Percentiles rank a stretch among this genome's conserved stretches.
These are phyloP conservation scores for Phytopythium ostracodes DNA, from an alignment of 352 stramenopile species.

Conservation along the genomic window DNA sequence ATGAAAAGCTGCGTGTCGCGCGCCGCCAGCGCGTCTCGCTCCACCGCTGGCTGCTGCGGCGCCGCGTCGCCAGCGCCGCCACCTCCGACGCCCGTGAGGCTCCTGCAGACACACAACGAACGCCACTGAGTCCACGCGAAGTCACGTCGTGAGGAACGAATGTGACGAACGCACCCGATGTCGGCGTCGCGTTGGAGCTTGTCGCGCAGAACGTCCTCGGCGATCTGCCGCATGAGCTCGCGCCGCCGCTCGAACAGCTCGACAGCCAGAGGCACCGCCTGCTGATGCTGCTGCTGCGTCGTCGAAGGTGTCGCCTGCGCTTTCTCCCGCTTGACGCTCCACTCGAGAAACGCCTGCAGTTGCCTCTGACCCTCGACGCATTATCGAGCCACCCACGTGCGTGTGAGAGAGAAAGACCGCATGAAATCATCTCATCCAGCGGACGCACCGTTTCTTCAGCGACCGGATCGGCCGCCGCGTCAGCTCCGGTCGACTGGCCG, in stretches of 20 bases:
- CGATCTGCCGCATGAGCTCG: conserved; percentile 68
- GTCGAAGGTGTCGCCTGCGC: conserved; percentile 13
- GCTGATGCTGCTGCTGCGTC: conserved; percentile 30
- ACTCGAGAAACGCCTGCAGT: conserved; percentile 56
- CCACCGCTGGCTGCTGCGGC: conserved; percentile 5
- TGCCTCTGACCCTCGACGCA: conserved; percentile 23
- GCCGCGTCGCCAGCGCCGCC: neutral
- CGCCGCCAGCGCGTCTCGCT: conserved; percentile 60
- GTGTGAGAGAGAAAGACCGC: neutral
- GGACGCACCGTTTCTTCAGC: conserved; percentile 33
- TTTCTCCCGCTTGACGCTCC: conserved; percentile 62
- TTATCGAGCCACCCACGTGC: too few species aligned
- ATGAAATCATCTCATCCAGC: neutral
- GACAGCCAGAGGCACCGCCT: conserved; percentile 23
- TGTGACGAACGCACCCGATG: conserved; percentile 23
- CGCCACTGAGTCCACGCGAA: neutral
- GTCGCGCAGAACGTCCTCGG: conserved; percentile 62
- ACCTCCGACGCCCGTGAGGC: neutral
- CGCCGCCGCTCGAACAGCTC: conserved; percentile 64
- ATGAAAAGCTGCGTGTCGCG: conserved; percentile 73
- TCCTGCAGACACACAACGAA: neutral
- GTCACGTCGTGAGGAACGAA: neutral
- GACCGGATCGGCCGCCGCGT: conserved; percentile 5
- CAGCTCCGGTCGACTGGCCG: neutral
- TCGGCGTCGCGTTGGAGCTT: conserved; percentile 64